Conservation (phyloP, 176 grass and related monocot species). For the Oryza coarctata region DNA sequence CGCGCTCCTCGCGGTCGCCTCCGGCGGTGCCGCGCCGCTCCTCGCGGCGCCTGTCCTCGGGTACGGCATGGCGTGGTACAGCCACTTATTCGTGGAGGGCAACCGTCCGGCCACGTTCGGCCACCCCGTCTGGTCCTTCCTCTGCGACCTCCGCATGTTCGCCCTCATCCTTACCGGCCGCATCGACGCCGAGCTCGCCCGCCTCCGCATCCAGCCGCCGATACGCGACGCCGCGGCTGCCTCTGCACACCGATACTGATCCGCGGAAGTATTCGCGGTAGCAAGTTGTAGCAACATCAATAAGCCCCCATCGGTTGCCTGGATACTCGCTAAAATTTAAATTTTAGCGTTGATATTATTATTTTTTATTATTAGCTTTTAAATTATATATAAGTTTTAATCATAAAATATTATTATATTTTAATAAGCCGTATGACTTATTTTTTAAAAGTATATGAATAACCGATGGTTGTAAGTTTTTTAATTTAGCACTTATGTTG, state of each 20-base stretch:
- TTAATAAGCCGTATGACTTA: no score
- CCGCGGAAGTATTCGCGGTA: neutral
- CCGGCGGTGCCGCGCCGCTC: slow-evolving; percentile 46
- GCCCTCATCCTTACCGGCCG: slow-evolving; percentile 64
- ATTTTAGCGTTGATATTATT: no score
- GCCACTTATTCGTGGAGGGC: slow-evolving; percentile 82
- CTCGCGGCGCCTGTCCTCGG: slow-evolving; percentile 46
- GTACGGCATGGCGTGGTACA: slow-evolving; percentile 86
- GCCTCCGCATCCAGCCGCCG: slow-evolving; percentile 37
- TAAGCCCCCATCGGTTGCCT: no score
- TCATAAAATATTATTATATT: no score
- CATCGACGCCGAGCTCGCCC: slow-evolving; percentile 68
- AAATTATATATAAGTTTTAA: no score
- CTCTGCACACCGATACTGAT: slow-evolving; percentile 27
- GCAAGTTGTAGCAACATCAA: neutral
- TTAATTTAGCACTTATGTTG: no score
- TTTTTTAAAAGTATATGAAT: no score
- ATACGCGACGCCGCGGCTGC: neutral
- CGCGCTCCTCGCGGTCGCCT: slow-evolving; percentile 45
- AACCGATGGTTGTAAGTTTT: no score
- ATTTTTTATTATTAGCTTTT: no score
- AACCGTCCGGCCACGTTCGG: slow-evolving; percentile 72
- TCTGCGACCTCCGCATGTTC: slow-evolving; percentile 83
- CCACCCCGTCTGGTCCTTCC: slow-evolving; percentile 73
- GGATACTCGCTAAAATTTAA: no score